phyloP scores from a whole-genome alignment of 1,284 basidiomycete genomes.

The Ceratobasidium sp. region DNA sequence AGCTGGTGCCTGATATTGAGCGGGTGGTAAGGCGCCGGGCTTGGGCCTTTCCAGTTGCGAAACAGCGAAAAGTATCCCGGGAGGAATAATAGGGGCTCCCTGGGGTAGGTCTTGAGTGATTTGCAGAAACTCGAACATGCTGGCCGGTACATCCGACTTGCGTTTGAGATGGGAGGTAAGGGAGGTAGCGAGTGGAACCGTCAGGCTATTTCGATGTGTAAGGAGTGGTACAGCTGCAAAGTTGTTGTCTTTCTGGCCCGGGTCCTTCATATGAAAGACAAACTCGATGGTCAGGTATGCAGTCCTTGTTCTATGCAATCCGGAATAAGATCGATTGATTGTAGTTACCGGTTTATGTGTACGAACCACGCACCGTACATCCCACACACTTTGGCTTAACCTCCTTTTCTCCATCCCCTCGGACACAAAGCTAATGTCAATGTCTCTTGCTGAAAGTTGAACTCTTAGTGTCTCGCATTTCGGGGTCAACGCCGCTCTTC shows the following conservation, averaged over 20 bases:
- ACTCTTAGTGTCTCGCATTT: conserved; percentile 68
- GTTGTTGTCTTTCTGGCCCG: conserved; percentile 55
- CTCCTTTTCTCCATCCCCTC: conserved; percentile 83
- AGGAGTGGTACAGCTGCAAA: conserved; percentile 61
- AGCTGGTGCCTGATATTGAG: conserved; percentile 33
- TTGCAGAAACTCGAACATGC: conserved; percentile 59
- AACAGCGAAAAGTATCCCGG: conserved; percentile 45
- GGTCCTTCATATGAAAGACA: conserved; percentile 64
- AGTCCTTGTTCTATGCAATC: conserved; percentile 66
- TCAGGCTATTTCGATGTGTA: conserved; percentile 69
- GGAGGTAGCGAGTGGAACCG: conserved; percentile 58
- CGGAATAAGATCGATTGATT: conserved; percentile 6
- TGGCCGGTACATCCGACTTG: conserved; percentile 25
- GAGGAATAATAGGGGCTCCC: conserved; percentile 12
- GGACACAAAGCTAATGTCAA: conserved; percentile 80
- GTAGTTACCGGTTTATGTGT: conserved; percentile 16
- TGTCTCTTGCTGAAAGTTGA: conserved; percentile 71
- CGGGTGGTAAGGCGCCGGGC: background rate
- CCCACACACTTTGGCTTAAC: conserved; percentile 82
- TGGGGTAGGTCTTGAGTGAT: conserved; percentile 49
- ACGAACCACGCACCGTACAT: conserved; percentile 70
- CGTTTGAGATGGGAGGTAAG: conserved; percentile 34
- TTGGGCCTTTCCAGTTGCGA: conserved; percentile 47
- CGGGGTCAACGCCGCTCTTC: conserved; percentile 49
- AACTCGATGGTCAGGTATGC: conserved; percentile 80